A percentile compares a stretch with the other conserved stretches of the same genome.
Evolutionary conservation across 2,329 filamentous ascomycete genomes (phyloP).

Genomic region (Aspergillus texensis): DNA sequence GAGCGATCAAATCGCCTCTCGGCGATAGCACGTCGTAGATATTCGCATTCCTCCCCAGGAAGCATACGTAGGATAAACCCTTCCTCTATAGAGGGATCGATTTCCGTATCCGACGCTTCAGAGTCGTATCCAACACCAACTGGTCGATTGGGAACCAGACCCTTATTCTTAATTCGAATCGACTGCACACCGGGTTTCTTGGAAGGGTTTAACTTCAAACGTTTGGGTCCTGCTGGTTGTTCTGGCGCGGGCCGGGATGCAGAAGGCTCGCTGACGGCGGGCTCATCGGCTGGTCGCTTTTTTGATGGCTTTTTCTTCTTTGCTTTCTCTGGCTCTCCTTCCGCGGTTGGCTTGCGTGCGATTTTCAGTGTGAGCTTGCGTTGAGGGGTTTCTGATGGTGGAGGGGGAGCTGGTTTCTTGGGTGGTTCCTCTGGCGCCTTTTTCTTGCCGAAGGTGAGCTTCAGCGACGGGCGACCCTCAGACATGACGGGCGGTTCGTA

Average conservation of each 20-base stretch:
- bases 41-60: constrained; percentile 82
- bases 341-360: constrained; percentile 31
- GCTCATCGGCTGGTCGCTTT: constrained; percentile 41
- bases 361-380: constrained; percentile 48
- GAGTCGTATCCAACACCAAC: constrained; percentile 94
- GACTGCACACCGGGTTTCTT: constrained; percentile 45
- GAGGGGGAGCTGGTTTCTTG: constrained; percentile 23
- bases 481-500: constrained; percentile 33
- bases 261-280: constrained; percentile 27
- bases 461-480: constrained; percentile 39
- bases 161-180: constrained; percentile 66
- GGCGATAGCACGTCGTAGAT: constrained; percentile 73
- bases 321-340: constrained; percentile 22
- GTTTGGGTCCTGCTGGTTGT: constrained; percentile 36
- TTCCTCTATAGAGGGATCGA: constrained; percentile 85
- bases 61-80: constrained; percentile 88
- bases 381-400: constrained; percentile 31
- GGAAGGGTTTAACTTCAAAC: constrained; percentile 42
- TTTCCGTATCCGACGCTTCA: constrained; percentile 86
- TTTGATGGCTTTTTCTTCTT: constrained; percentile 44
- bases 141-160: constrained; percentile 68
- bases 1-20: constrained; percentile 79
- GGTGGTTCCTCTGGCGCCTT: constrained; percentile 31
- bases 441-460: constrained; percentile 46
- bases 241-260: constrained; percentile 19